Percentiles rank a stretch among this genome's conserved stretches.
Evolutionary conservation across 2,329 filamentous ascomycete species (phyloP).

Genomic region (Aspergillus pseudoterreus): DNA sequence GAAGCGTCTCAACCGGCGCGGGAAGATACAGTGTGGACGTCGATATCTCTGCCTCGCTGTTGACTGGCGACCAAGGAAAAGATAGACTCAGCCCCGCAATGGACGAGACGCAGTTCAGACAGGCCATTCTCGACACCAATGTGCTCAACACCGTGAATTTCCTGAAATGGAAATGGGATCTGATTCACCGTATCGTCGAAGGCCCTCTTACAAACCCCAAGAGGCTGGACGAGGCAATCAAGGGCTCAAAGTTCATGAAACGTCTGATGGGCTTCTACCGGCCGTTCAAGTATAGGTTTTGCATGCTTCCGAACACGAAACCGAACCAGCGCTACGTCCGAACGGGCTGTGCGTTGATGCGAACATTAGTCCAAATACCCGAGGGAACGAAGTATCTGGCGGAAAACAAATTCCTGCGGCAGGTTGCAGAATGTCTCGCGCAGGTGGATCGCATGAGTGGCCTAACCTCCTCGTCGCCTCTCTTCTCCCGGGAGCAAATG

Average conservation of each 20-base stretch:
- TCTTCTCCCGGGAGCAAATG: constrained; percentile 84
- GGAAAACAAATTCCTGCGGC: constrained; percentile 88
- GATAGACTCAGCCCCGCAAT: constrained; percentile 59
- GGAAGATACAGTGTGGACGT: constrained; percentile 42
- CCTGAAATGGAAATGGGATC: constrained; percentile 95
- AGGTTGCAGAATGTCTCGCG: constrained; percentile 92
- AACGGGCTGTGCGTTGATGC: constrained; percentile 82
- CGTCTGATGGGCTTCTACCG: constrained; percentile 90
- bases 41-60: constrained; percentile 42
- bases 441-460: constrained; percentile 83
- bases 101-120: constrained; percentile 62
- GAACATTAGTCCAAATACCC: constrained; percentile 76
- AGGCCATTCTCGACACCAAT: constrained; percentile 66
- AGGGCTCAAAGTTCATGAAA: constrained; percentile 94
- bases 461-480: constrained; percentile 68
- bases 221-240: constrained; percentile 87
- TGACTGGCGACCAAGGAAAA: constrained; percentile 41
- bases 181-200: constrained; percentile 86
- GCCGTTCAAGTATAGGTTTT: constrained; percentile 95
- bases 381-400: constrained; percentile 82
- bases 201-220: constrained; percentile 89
- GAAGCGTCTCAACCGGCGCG: constrained; percentile 32
- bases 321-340: constrained; percentile 92
- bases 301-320: constrained; percentile 82
- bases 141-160: constrained; percentile 88